These are phyloP conservation scores for Dioscorea dumetorum DNA, from an alignment of 106 monocot genomes.

Conservation along the genomic window DNA sequence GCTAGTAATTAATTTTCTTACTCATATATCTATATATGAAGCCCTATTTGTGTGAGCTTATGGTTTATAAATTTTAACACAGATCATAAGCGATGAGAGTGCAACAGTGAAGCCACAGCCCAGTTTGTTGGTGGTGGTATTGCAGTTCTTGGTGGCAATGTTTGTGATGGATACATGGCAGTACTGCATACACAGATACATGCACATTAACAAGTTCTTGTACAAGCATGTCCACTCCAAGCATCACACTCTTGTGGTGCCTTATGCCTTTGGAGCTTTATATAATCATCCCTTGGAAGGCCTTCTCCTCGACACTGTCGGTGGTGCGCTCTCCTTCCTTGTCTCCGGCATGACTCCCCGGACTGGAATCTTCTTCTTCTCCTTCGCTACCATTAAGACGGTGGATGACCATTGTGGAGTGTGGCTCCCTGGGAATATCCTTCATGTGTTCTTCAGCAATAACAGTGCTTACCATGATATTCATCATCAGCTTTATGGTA, in stretches of 20 bases:
- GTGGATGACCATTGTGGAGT: conserved; percentile 2
- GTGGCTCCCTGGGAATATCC: conserved; percentile 14
- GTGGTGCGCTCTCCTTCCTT: too few relatives aligned
- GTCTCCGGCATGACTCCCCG: too few relatives aligned
- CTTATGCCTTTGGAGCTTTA: conserved; percentile 45
- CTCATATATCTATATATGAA: too few relatives aligned
- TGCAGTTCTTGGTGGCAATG: conserved; percentile 8
- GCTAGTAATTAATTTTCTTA: too few relatives aligned
- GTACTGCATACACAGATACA: conserved; percentile 47
- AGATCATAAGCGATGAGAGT: too few relatives aligned
- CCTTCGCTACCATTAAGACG: conserved; percentile 40
- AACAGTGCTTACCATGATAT: conserved; percentile 19
- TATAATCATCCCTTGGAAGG: conserved; percentile 59
- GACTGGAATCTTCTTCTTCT: conserved; percentile 43
- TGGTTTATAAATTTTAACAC: too few relatives aligned
- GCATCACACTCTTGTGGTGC: conserved; percentile 45
- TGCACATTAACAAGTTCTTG: conserved; percentile 47
- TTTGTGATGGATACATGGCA: conserved; percentile 45
- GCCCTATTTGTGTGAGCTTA: too few relatives aligned
- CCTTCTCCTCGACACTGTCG: conserved; percentile 34
- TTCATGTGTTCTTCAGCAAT: conserved; percentile 12
- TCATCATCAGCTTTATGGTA: conserved; percentile 22
- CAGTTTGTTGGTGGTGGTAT: conserved; percentile 1
- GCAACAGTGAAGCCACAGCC: too few relatives aligned
- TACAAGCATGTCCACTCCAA: conserved; percentile 55